These are phyloP conservation scores for Alternaria incomplexa DNA, from an alignment of 2,329 filamentous ascomycete genomes.

Conservation along the genomic window DNA sequence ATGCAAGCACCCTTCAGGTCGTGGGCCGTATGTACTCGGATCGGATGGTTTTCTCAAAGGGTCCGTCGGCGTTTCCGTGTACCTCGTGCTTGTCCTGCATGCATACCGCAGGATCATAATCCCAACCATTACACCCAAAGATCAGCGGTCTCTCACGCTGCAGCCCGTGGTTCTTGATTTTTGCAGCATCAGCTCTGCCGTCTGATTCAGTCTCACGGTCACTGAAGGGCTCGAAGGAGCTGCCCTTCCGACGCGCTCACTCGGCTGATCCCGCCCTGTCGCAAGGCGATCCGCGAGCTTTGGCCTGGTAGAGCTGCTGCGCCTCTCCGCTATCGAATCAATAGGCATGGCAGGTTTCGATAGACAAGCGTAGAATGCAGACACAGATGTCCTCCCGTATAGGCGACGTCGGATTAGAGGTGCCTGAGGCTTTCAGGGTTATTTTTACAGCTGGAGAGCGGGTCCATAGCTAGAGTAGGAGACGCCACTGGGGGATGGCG, in stretches of 20 bases:
- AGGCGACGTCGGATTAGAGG: constrained; percentile 26
- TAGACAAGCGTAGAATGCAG: not conserved
- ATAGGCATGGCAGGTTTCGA: not conserved
- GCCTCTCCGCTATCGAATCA: constrained; percentile 6
- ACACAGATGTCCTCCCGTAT: not conserved
- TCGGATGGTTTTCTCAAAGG: not conserved
- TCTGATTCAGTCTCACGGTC: not conserved
- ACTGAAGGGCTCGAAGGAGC: not conserved
- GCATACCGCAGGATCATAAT: not conserved
- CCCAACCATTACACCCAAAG: not conserved
- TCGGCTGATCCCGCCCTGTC: not conserved
- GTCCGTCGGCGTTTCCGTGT: not conserved
- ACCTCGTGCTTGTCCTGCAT: not conserved
- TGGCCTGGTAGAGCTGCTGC: not conserved
- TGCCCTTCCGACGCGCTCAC: constrained; percentile 5
- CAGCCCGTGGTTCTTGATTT: not conserved
- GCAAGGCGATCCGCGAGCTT: not conserved
- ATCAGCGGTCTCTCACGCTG: not conserved
- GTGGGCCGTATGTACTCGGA: not conserved
- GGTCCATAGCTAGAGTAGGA: constrained; percentile 2
- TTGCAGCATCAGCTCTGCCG: not conserved
- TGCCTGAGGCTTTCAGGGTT: constrained; percentile 6
- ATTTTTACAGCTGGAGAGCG: constrained; percentile 15
- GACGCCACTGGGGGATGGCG: constrained; percentile 5
- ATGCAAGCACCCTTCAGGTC: constrained; percentile 3